Conservation (phyloP, 805 yeast genomes). For the Clavispora santaluciae region DNA sequence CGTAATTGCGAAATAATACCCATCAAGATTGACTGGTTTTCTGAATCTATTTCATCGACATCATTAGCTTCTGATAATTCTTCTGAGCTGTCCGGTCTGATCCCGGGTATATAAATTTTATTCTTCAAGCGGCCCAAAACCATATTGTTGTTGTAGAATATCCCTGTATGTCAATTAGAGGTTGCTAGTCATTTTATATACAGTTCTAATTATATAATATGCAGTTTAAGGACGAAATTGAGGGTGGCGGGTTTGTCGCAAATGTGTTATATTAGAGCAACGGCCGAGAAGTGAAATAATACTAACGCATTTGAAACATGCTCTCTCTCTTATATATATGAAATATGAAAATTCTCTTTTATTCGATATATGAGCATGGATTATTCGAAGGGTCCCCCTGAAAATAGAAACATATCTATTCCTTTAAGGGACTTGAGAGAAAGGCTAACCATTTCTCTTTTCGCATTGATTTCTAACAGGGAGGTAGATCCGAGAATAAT, state of each 20-base stretch:
- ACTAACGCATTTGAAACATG: too few relatives aligned
- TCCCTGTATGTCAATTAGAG: not conserved
- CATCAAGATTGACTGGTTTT: constrained; percentile 80
- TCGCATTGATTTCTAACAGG: not conserved
- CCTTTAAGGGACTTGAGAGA: not conserved
- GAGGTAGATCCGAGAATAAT: not conserved
- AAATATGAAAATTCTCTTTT: too few relatives aligned
- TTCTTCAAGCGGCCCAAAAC: constrained; percentile 7
- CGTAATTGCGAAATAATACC: constrained; percentile 88
- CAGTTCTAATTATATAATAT: not conserved
- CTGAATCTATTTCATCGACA: constrained; percentile 87
- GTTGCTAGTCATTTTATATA: not conserved
- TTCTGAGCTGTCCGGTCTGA: not conserved
- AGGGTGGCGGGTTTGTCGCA: too few relatives aligned
- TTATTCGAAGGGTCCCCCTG: too few relatives aligned
- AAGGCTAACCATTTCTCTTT: not conserved
- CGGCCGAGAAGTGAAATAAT: too few relatives aligned
- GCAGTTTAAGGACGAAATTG: too few relatives aligned
- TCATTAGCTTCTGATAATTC: constrained; percentile 33
- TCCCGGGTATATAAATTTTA: not conserved
- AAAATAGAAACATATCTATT: not conserved
- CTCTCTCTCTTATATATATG: too few relatives aligned
- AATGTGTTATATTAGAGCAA: too few relatives aligned
- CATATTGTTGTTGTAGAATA: not conserved
- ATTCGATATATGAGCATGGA: too few relatives aligned